phyloP scores from a whole-genome alignment of 228 moss, liverwort and hornwort species.

The Sphagnum fallax region DNA sequence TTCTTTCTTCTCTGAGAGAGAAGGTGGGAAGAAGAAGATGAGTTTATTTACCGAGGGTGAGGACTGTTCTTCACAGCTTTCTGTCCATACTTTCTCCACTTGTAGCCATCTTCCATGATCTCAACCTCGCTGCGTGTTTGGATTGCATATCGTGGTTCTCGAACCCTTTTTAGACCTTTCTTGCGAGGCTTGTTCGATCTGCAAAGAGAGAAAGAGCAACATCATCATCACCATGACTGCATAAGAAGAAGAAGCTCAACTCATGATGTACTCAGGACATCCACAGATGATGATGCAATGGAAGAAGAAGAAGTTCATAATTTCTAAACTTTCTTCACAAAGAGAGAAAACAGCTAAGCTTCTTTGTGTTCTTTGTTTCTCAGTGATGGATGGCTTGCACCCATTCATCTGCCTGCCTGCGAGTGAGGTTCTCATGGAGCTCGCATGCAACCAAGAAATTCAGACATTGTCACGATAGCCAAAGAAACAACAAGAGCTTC shows the following conservation, averaged over 20 bases:
- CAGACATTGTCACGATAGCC: background rate
- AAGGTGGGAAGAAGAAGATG: no score
- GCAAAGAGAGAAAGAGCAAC: background rate
- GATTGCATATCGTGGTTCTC: conserved; percentile 51
- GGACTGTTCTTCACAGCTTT: conserved; percentile 58
- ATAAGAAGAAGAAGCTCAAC: no score
- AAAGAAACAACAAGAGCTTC: background rate
- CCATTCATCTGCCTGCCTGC: background rate
- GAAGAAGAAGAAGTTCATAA: no score
- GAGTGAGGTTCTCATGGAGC: background rate
- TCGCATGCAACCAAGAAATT: background rate
- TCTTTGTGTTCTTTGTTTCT: no score
- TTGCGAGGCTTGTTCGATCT: conserved; percentile 39
- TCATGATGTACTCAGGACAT: no score
- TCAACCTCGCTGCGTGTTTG: conserved; percentile 46
- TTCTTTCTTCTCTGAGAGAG: no score
- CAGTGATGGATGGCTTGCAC: background rate
- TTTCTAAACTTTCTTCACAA: no score
- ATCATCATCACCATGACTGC: no score
- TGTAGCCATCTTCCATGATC: conserved; percentile 57
- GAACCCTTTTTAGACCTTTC: conserved; percentile 30
- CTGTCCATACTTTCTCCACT: conserved; percentile 61
- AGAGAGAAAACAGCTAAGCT: no score
- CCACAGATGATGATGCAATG: no score
- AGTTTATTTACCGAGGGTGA: conserved; percentile 23